Conservation (phyloP, 192 early-diverging fungal genomes). For the Jimgerdemannia lactiflua region DNA sequence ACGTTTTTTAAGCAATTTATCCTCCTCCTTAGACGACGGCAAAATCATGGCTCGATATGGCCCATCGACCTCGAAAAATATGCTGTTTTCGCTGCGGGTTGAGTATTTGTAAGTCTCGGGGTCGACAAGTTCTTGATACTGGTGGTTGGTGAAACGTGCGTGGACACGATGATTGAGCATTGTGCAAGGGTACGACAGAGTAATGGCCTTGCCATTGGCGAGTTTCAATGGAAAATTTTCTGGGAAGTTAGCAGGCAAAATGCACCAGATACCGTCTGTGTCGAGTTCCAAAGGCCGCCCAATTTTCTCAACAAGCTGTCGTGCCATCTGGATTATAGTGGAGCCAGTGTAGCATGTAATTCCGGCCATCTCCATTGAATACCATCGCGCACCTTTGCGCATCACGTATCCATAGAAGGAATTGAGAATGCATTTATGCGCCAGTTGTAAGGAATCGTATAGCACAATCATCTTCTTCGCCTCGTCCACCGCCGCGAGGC, state of each 20-base stretch:
- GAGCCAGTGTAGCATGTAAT: conserved; percentile 97
- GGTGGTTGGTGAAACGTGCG: conserved; percentile 95
- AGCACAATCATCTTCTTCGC: conserved; percentile 92
- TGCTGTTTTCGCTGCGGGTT: conserved; percentile 86
- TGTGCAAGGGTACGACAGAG: conserved; percentile 95
- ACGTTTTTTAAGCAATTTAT: conserved; percentile 96
- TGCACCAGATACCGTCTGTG: conserved; percentile 99
- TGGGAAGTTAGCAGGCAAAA: conserved; percentile 88
- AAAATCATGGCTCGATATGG: conserved; percentile 99
- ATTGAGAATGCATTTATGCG: conserved; percentile 94
- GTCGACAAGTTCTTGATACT: conserved; percentile 86
- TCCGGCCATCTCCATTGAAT: conserved; percentile 99
- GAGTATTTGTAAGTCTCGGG: conserved; percentile 57
- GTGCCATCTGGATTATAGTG: conserved; percentile 95
- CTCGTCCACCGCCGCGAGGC: conserved; percentile 67
- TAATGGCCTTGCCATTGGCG: conserved; percentile 70
- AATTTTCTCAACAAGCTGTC: conserved; percentile 86
- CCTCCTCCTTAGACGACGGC: conserved; percentile 91
- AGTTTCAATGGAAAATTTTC: conserved; percentile 90
- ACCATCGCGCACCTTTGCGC: conserved; percentile 98
- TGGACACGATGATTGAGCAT: conserved; percentile 98
- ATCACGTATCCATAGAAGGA: conserved; percentile 99
- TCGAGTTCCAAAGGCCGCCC: conserved; percentile 96
- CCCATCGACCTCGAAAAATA: conserved; percentile 99
- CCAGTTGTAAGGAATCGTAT: conserved; percentile 96